Percentiles rank a stretch among this genome's conserved stretches.
These are phyloP conservation scores for Botrytis aclada DNA, from an alignment of 2,329 filamentous ascomycete species.

Conservation along the genomic window DNA sequence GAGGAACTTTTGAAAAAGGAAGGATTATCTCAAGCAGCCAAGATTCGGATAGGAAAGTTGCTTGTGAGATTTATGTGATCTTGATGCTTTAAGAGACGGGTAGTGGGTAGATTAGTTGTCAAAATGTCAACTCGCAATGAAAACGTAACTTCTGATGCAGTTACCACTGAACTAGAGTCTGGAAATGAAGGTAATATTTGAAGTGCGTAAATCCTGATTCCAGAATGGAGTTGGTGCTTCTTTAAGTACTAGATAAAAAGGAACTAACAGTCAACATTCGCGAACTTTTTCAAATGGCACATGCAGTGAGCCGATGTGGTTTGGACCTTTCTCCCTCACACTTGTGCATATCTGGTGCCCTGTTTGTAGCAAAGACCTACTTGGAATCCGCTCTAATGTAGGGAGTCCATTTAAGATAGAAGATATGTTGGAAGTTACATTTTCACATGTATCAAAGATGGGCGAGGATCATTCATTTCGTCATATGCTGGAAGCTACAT, in stretches of 20 bases:
- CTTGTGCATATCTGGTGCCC: not conserved
- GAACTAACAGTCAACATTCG: not conserved
- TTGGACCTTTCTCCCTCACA: not conserved
- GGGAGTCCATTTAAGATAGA: not conserved
- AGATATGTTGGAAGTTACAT: not conserved
- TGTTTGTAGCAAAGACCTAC: not conserved
- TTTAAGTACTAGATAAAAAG: not conserved
- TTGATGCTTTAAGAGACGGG: not conserved
- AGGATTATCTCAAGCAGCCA: slow-evolving; percentile 43
- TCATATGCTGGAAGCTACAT: not conserved
- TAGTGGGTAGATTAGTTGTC: not conserved
- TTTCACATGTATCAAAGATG: not conserved
- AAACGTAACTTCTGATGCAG: not conserved
- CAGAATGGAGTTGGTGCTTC: not conserved
- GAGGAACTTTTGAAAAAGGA: slow-evolving; percentile 48
- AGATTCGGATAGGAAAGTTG: slow-evolving; percentile 40
- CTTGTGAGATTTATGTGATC: not conserved
- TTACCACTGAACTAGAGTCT: not conserved
- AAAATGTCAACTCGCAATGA: not conserved
- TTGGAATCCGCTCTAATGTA: not conserved
- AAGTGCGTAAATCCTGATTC: not conserved
- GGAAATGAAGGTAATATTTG: not conserved
- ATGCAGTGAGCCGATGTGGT: not conserved
- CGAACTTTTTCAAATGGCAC: not conserved
- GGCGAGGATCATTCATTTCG: not conserved